These are phyloP conservation scores for Agapanthus africanus DNA, from an alignment of 106 monocot genomes.

Conservation along the genomic window DNA sequence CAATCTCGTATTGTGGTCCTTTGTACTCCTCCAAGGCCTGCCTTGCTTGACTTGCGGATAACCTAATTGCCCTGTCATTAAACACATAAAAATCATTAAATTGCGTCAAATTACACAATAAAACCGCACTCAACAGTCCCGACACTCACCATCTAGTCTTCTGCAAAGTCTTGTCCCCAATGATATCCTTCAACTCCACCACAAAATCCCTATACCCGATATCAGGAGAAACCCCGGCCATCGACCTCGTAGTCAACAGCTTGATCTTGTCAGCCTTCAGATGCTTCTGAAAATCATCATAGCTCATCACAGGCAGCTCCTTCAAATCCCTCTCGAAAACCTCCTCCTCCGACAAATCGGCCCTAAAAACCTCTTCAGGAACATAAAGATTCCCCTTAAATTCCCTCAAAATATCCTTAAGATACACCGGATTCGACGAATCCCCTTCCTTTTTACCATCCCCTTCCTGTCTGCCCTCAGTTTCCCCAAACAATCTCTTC, in stretches of 20 bases:
- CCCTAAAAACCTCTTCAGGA: constrained; percentile 61
- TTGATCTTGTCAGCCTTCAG: constrained; percentile 51
- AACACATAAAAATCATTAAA: not conserved
- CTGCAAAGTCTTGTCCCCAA: constrained; percentile 50
- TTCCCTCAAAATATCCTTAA: constrained; percentile 64
- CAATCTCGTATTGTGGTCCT: constrained; percentile 77
- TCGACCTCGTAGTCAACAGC: constrained; percentile 54
- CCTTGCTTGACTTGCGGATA: constrained; percentile 36
- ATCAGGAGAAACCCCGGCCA: constrained; percentile 4
- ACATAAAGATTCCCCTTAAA: constrained; percentile 76
- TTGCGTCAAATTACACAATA: not conserved
- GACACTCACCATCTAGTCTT: constrained; percentile 58
- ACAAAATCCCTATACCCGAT: constrained; percentile 47
- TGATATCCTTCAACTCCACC: constrained; percentile 63
- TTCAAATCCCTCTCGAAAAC: constrained; percentile 48
- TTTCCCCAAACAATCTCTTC: constrained; percentile 13
- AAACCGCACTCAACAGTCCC: no score
- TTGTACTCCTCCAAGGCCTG: constrained; percentile 44
- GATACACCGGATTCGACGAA: constrained; percentile 37
- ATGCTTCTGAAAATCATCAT: constrained; percentile 66
- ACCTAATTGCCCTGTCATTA: constrained; percentile 51
- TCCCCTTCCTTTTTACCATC: constrained; percentile 8
- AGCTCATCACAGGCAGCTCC: constrained; percentile 52
- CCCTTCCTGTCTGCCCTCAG: constrained; percentile 1
- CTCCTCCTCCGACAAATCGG: constrained; percentile 59